Conservation (phyloP, 768 basidiomycete species). For the Favolaschia claudopus region DNA sequence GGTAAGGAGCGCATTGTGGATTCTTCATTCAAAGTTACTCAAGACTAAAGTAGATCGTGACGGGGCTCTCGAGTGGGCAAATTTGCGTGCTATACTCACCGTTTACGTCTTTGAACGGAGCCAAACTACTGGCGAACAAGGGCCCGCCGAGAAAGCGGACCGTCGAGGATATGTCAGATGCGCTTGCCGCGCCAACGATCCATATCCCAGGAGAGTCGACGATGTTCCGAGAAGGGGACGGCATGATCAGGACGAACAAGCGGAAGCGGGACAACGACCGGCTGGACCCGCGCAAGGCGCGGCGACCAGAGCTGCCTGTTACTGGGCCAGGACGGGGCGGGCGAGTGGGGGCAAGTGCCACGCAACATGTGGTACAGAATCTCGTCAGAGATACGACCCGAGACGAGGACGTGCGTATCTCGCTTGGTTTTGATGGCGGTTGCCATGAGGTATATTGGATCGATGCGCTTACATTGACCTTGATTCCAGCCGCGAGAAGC, state of each 20-base stretch:
- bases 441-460: conserved; percentile 9
- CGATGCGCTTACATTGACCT: conserved; percentile 33
- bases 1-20: conserved; percentile 52
- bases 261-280: conserved; percentile 91
- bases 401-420: conserved; percentile 90
- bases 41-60: conserved; percentile 71
- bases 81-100: conserved; percentile 95
- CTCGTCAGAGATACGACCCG: conserved; percentile 89
- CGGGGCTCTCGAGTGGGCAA: conserved; percentile 87
- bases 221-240: conserved; percentile 88
- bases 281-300: conserved; percentile 90
- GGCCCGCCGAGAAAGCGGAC: conserved; percentile 85
- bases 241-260: conserved; percentile 76
- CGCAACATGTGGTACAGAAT: conserved; percentile 95
- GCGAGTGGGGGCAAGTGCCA: conserved; percentile 94
- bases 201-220: conserved; percentile 91
- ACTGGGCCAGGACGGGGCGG: conserved; percentile 94
- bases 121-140: conserved; percentile 87
- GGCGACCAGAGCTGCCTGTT: conserved; percentile 91
- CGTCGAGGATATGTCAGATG: conserved; percentile 89
- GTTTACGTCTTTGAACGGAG: conserved; percentile 87
- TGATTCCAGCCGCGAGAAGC: conserved; percentile 90
- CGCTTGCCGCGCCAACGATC: conserved; percentile 85
- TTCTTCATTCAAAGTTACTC: background rate
- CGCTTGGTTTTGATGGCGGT: conserved; percentile 39